These are phyloP conservation scores for Lactarius quietus DNA, from an alignment of 768 basidiomycete genomes.

Conservation along the genomic window DNA sequence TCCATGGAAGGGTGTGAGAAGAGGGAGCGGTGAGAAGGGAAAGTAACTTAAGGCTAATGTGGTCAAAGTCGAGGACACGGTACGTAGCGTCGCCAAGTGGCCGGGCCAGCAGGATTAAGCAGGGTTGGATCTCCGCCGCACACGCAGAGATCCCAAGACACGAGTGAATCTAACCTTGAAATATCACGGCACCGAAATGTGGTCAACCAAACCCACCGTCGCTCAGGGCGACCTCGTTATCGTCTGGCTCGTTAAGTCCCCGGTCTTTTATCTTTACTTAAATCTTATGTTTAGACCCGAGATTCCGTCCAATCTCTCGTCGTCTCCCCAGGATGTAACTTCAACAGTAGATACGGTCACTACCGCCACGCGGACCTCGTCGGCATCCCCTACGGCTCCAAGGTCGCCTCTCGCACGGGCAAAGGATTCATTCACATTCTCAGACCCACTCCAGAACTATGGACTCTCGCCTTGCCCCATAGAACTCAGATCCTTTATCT, in stretches of 20 bases:
- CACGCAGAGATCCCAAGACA: conserved; percentile 10
- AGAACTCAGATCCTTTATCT: conserved; percentile 97
- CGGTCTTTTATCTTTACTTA: not conserved
- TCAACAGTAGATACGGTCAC: conserved; percentile 85
- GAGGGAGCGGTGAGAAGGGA: conserved; percentile 2
- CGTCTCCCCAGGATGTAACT: conserved; percentile 72
- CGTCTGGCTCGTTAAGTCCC: conserved; percentile 67
- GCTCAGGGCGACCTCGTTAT: conserved; percentile 78
- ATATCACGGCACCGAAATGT: conserved; percentile 41
- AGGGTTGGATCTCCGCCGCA: conserved; percentile 12
- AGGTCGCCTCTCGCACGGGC: conserved; percentile 72
- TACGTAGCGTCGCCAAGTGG: conserved; percentile 4
- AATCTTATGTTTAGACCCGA: conserved; percentile 53
- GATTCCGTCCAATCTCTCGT: conserved; percentile 74
- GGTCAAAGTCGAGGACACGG: not conserved
- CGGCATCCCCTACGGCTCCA: conserved; percentile 88
- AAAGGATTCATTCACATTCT: conserved; percentile 89
- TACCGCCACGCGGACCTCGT: conserved; percentile 86
- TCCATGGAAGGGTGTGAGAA: conserved; percentile 20
- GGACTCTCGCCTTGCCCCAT: conserved; percentile 96
- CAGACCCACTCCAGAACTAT: conserved; percentile 93
- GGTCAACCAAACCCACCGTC: conserved; percentile 66
- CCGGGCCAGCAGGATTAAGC: conserved; percentile 4
- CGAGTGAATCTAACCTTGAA: conserved; percentile 20
- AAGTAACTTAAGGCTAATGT: not conserved